Evolutionary conservation across 2,329 filamentous ascomycete species (phyloP), one percentile per base, ranked within the genome.

Genomic region (Monilinia polystroma): DNA sequence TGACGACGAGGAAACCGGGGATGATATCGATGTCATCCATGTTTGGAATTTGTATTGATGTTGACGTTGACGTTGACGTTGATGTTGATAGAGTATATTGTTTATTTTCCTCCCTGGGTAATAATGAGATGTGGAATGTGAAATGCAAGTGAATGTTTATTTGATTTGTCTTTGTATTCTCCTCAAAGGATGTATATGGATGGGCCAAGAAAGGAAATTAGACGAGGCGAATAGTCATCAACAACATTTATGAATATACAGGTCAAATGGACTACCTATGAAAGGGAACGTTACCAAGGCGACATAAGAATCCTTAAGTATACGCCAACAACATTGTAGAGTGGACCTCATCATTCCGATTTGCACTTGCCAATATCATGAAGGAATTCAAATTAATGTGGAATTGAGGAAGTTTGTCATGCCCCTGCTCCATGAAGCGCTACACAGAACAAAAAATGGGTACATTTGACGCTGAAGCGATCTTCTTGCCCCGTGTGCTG

Each of bases 11-110:
- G 38, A 54, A n/a, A 41, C 64, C 64, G 64, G 64, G 56, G 12
- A 66, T 43, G 2, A 66, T 62, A 38, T 66, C 64, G 38, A 66
- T 66, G 14, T 60, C 35, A 26, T 66, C 55, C 64, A 66, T 66
- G 12, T 66, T 60, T 7, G 18, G 20, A n/a, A 0, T 8, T 12
- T 7, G 26, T 56, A 4, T 43, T 47, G 51, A 18, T 53, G 18
- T 29, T 43, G 4, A 18, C 10, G 2, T 18, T 29, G 16, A 35
- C 6, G 32, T 35, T 35, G 32, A 18, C 45, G 18, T n/a, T 43
- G 6, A 18, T 16, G 2, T 18, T 29, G n/a, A 35, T 35, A 12
- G 10, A 8, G 12, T 41, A 14, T 29, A 23, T 6, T 45, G 1
- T 55, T n/a, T 47, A 18, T 16, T 20, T 38, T 38, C 4, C 35